Evolutionary conservation across 306 rosid genomes (phyloP), one percentile per base, ranked within the genome.

Genomic region (Lathyrus aphaca): DNA sequence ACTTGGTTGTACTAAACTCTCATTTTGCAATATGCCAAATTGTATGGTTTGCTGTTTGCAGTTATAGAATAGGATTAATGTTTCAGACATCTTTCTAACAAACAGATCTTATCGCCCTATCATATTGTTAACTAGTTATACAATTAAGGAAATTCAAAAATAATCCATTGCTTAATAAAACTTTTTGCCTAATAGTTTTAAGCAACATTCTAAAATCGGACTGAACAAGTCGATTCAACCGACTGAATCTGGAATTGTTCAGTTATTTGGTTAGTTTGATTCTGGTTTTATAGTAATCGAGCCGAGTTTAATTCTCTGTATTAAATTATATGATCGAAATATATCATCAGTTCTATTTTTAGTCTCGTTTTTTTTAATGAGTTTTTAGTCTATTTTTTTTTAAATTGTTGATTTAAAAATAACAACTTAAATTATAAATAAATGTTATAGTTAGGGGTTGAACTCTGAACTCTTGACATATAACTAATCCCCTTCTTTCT

Each of bases 1-100:
- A 56, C 71, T 64, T 64, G 55, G 74, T 29, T 59, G 37, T 35
- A 77, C 45, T 45, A 16, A 62, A 30, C 46, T 61, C 59, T 74
- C 68, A 73, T 57, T 74, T 56, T 74, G 72, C 69, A 74, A 78
- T 54, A 51, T 65, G 50, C 63, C 40, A 66, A 48, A 50, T 68
- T 68, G 81, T 62, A 25, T 66, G 64, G 72, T 63, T 53, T 74
- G 19, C 81, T 60, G 71, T 45, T 78, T 74, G 66, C 76, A n/a
- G 72, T 63, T 11, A 15, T 46, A 63, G 77, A 62, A 60, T 55
- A 66, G 78, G 68, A 69, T 53, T 53, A 44, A 54, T 15, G 17
- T 54, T 18, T 79, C 69, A 18, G 46, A 75, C 74, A 71, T 68
- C 16, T 54, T 66, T 74, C 64, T 51, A 37, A 70, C 67, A 37